Base-by-base conservation (phyloP, 192 early-diverging fungal species). In the Coemansia sp. region DNA sequence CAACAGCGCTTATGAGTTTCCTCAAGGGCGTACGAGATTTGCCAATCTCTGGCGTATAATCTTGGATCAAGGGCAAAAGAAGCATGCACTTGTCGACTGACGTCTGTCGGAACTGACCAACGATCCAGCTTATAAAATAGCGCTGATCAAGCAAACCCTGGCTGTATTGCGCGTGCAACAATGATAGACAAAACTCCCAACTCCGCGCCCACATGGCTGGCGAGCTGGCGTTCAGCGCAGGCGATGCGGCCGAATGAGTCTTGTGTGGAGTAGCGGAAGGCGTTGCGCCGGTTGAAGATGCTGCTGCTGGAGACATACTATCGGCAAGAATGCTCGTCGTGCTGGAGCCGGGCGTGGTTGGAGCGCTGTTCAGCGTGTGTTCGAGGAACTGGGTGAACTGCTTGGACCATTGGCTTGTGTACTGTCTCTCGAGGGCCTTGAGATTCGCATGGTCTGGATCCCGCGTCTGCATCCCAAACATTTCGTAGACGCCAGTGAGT, bases 401-500 rank as follows among this genome's bases (percentile, higher is more conserved):
- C 56, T 68, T 65, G 13, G 79, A 65, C 82, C 82, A 84, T 50
- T 61, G 60, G 23, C 36, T 36, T 3, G 81, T 79, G 48, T 73
- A 73, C 34, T 67, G 57, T 1, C 25, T 19, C 59, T 67, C 69
- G 22, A 71, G 58, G 7, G 65, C 50, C 33, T 61, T 70, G 60
- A 74, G 55, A 4, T 45, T 50, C 15, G 55, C 35, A 32, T 67
- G 77, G 35, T 70, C 69, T 5, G 65, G 67, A 4, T 35, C 62
- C 25, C 72, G 67, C 35, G 71, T 74, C 62, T 70, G 71, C 71
- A 61, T 61, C 6, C 65, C 71, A 35, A 67, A 48, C 83, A 90
- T 87, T 69, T 88, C 87, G 25, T 84, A 84, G 25, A 88, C 65
- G 8, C 88, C 89, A 11, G 87, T 81, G 25, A 90, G 79, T 42